Conservation (phyloP, 2,329 filamentous ascomycete genomes). For the Cyclaneusma minus region DNA sequence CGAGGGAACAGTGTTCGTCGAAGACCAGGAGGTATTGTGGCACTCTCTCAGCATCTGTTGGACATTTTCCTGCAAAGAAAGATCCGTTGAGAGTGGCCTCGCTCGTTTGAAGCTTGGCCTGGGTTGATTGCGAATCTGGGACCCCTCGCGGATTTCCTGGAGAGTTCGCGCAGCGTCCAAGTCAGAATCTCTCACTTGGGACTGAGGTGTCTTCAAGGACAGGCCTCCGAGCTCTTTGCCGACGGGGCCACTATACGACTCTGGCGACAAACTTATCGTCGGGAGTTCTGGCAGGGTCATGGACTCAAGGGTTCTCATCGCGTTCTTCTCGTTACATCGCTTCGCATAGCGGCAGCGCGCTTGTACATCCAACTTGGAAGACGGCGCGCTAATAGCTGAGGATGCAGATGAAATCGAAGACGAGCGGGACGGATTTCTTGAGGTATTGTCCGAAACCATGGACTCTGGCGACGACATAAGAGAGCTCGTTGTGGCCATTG, state of each 20-base stretch:
- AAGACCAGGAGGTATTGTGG: constrained; percentile 23
- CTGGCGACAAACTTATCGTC: constrained; percentile 41
- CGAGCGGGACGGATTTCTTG: constrained; percentile 38
- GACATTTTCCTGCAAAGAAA: constrained; percentile 48
- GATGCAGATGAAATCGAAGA: constrained; percentile 50
- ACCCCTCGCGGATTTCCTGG: constrained; percentile 41
- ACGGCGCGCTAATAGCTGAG: constrained; percentile 43
- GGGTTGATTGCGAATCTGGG: constrained; percentile 19
- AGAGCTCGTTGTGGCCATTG: constrained; percentile 46
- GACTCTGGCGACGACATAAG: constrained; percentile 51
- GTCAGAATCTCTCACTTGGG: constrained; percentile 25
- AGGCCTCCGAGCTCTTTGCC: constrained; percentile 34
- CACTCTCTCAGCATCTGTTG: constrained; percentile 38
- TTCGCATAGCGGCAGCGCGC: constrained; percentile 49
- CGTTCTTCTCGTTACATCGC: constrained; percentile 38
- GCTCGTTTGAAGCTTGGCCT: constrained; percentile 46
- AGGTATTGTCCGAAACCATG: constrained; percentile 47
- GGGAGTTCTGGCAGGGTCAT: constrained; percentile 40
- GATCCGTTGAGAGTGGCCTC: constrained; percentile 39
- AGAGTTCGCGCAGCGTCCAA: constrained; percentile 40
- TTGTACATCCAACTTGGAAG: constrained; percentile 40
- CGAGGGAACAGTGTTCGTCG: too few species aligned
- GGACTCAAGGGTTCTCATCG: constrained; percentile 35
- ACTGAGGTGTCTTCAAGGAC: constrained; percentile 28
- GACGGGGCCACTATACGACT: constrained; percentile 37